These are phyloP conservation scores for Talaromyces sp. DNA, from an alignment of 2,329 filamentous ascomycete genomes.

Conservation along the genomic window DNA sequence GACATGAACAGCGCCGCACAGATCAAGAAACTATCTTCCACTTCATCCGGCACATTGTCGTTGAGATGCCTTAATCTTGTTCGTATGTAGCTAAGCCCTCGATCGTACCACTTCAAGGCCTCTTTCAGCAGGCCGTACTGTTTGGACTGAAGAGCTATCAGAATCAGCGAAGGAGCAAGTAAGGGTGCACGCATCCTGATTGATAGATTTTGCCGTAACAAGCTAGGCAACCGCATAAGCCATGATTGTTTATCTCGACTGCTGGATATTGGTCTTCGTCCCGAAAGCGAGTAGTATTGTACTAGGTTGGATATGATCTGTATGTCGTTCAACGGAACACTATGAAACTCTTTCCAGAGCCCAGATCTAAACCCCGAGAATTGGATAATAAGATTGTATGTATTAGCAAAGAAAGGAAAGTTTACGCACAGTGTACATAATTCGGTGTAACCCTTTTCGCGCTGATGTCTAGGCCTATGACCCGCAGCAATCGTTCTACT, in stretches of 20 bases:
- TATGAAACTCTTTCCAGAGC: background rate
- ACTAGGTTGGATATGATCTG: slow-evolving; percentile 14
- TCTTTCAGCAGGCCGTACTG: slow-evolving; percentile 7
- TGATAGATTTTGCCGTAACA: background rate
- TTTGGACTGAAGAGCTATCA: slow-evolving; percentile 10
- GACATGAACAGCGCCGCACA: slow-evolving; percentile 14
- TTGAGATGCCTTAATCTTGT: background rate
- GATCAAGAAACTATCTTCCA: slow-evolving; percentile 8
- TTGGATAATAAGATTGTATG: background rate
- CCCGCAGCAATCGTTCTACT: no score
- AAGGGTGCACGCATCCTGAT: slow-evolving; percentile 5
- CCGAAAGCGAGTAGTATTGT: slow-evolving; percentile 10
- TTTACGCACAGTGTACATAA: slow-evolving; percentile 5
- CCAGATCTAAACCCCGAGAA: background rate
- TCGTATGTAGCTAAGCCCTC: slow-evolving; percentile 11
- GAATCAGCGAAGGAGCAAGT: slow-evolving; percentile 12
- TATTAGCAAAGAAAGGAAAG: background rate
- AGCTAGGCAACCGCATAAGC: slow-evolving; percentile 6
- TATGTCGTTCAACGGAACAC: slow-evolving; percentile 6
- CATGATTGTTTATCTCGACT: slow-evolving; percentile 2
- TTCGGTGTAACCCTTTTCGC: background rate
- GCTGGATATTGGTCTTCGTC: background rate
- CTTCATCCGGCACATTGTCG: background rate
- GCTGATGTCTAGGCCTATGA: background rate
- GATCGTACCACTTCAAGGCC: slow-evolving; percentile 14